Evolutionary conservation across 1,284 basidiomycete genomes (phyloP).

Genomic region (Pisolithus thermaeus): DNA sequence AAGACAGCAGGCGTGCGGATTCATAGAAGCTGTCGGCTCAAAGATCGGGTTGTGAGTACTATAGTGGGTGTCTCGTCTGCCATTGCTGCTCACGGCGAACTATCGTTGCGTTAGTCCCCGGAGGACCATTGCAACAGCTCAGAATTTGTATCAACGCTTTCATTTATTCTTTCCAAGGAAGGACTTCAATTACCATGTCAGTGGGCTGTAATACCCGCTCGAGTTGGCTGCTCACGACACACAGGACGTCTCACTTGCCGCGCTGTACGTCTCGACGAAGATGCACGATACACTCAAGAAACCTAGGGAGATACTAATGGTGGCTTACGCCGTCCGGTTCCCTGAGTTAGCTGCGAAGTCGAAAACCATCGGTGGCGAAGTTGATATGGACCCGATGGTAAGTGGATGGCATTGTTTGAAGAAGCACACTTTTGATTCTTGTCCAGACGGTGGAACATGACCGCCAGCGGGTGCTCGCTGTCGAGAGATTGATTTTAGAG

Average conservation of each 20-base stretch:
- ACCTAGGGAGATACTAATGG: conserved; percentile 86
- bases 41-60: conserved; percentile 86
- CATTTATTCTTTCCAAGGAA: conserved; percentile 92
- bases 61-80: background rate
- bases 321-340: conserved; percentile 76
- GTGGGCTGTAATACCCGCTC: conserved; percentile 20
- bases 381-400: conserved; percentile 77
- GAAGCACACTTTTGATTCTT: conserved; percentile 8
- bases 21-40: conserved; percentile 81
- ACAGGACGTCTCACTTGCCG: conserved; percentile 86
- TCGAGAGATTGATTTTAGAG: conserved; percentile 90
- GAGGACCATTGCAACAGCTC: conserved; percentile 89
- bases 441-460: conserved; percentile 79
- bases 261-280: conserved; percentile 91
- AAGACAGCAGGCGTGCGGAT: conserved; percentile 81
- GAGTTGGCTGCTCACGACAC: background rate
- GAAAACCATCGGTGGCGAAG: conserved; percentile 68
- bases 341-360: conserved; percentile 78
- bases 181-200: conserved; percentile 81
- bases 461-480: conserved; percentile 72
- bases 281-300: conserved; percentile 98
- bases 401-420: conserved; percentile 12
- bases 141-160: conserved; percentile 91
- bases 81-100: background rate
- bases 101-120: conserved; percentile 59